Percentiles rank a stretch among this genome's conserved stretches.
Conservation (phyloP, 2,329 filamentous ascomycete genomes). For the Botrytis fragariae region DNA sequence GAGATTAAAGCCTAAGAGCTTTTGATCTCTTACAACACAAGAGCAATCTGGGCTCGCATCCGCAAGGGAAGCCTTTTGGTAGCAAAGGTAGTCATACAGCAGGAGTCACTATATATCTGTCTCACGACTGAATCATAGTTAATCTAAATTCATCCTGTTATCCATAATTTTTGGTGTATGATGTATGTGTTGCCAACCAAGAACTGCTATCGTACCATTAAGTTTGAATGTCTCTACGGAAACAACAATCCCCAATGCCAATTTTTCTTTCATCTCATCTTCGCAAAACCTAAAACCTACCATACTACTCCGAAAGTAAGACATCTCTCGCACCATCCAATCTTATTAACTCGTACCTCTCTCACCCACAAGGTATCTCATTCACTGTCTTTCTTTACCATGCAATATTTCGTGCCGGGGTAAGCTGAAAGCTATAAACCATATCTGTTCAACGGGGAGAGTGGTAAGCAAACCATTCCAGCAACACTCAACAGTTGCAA, state of each 20-base stretch:
- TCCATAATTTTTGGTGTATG: not conserved
- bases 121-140: not conserved
- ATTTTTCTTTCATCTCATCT: not conserved
- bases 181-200: not conserved
- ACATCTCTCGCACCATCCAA: not conserved
- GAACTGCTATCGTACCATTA: not conserved
- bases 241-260: not conserved
- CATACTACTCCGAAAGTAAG: not conserved
- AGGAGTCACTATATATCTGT: not conserved
- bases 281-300: not conserved
- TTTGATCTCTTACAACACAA: not conserved
- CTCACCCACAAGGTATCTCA: not conserved
- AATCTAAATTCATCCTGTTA: not conserved
- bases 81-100: slow-evolving; percentile 16
- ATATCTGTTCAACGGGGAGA: not conserved
- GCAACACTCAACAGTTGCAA: not conserved
- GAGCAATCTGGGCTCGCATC: slow-evolving; percentile 1
- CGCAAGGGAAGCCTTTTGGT: slow-evolving; percentile 20
- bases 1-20: not conserved
- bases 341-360: not conserved
- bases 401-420: not conserved
- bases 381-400: not conserved
- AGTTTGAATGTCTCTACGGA: not conserved
- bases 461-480: not conserved
- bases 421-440: not conserved